Evolutionary conservation across 2,329 filamentous ascomycete genomes (phyloP).

Genomic region (Hymenoscyphus fraxineus): DNA sequence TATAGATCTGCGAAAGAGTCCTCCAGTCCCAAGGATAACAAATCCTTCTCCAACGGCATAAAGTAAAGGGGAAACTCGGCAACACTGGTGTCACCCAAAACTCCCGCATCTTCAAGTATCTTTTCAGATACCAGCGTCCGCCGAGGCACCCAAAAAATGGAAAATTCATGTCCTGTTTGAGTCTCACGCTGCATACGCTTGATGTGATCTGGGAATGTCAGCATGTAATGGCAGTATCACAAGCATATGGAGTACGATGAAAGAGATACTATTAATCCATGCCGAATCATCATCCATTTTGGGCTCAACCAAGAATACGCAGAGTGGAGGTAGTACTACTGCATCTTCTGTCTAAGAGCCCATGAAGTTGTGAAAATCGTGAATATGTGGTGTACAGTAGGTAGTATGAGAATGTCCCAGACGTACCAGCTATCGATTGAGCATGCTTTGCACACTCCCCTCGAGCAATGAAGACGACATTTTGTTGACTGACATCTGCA

Average conservation of each 20-base stretch:
- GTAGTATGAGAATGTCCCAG: constrained; percentile 19
- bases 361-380: constrained; percentile 23
- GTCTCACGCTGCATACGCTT: constrained; percentile 84
- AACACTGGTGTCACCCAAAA: constrained; percentile 88
- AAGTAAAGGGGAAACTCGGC: constrained; percentile 85
- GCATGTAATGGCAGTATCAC: constrained; percentile 52
- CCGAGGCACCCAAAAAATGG: constrained; percentile 92
- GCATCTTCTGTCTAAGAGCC: constrained; percentile 58
- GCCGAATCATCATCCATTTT: constrained; percentile 41
- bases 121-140: constrained; percentile 89
- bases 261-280: constrained; percentile 42
- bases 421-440: constrained; percentile 78
- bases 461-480: constrained; percentile 88
- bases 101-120: constrained; percentile 86
- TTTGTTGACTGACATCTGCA: constrained; percentile 88
- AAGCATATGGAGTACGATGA: constrained; percentile 33
- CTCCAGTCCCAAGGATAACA: constrained; percentile 86
- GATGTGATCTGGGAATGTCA: constrained; percentile 76
- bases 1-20: constrained; percentile 85
- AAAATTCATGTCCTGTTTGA: constrained; percentile 90
- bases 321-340: constrained; percentile 49
- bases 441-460: constrained; percentile 85
- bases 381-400: not conserved
- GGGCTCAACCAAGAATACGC: constrained; percentile 55
- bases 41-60: constrained; percentile 84